Evolutionary conservation across 169 alveolate species (phyloP), one percentile per base, ranked within the genome.

Genomic region (Cryptosporidium ubiquitum): DNA sequence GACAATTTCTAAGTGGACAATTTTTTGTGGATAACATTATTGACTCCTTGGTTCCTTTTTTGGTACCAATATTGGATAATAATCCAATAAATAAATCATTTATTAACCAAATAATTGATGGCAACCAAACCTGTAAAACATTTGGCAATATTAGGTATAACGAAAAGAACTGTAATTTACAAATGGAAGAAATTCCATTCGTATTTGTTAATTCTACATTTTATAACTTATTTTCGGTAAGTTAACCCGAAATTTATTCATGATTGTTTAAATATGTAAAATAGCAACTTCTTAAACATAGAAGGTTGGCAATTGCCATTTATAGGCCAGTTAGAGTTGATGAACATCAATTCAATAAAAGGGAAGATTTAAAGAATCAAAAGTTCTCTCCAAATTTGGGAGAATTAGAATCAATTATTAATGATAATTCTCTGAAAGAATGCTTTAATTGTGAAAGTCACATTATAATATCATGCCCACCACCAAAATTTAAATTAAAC

Each of bases 1-100:
- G 68, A 69, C 84, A 69, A 31, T 69, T 69, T 44, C 64, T 69
- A 0, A 69, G 84, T 69, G 84, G 84, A 42, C 84, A 69, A 31
- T 69, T 69, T 69, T 69, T 69, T 69, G 68, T 69, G 42, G 84
- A 69, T 12, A 49, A 69, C 2, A 69, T 69, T 39, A 69, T 69
- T 26, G 29, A 47, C 3, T 69, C 84, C 7, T 4, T 71, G 35
- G 51, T 51, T 49, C 42, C 68, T 29, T 69, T 55, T 47, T 14
- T 52, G 23, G 35, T 51, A 18, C 85, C 40, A 12, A 44, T 71
- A 31, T 44, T 71, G 31, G 70, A 71, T 5, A 49, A 49, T 10
- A 49, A 52, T 18, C 69, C 85, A 26, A 35, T 51, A 26, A 71
- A 52, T 71, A 71, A 29, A 33, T 29, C 47, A 52, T 71, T 71